Percentiles rank a stretch among this genome's conserved stretches.
phyloP scores from a whole-genome alignment of 352 stramenopile genomes.

The Pythium volutum region DNA sequence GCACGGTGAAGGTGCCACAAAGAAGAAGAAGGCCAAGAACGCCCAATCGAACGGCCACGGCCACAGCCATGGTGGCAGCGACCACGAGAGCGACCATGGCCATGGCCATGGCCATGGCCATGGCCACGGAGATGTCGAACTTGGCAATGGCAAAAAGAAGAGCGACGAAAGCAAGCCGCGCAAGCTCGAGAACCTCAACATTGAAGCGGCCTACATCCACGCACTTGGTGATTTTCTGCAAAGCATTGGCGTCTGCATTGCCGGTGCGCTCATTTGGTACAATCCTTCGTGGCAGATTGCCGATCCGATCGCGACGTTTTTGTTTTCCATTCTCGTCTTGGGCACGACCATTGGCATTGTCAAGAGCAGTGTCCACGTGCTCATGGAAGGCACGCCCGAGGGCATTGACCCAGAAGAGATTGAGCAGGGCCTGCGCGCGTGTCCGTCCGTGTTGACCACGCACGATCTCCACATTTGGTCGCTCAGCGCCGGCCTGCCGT shows the following conservation, averaged over 20 bases:
- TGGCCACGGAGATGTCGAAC: conserved; percentile 25
- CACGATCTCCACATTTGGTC: conserved; percentile 98
- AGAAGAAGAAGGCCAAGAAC: conserved; percentile 19
- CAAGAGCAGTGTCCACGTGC: conserved; percentile 86
- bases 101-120: conserved; percentile 28
- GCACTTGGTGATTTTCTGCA: conserved; percentile 97
- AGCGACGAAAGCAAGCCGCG: conserved; percentile 18
- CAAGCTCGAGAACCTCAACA: conserved; percentile 91
- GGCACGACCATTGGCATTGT: conserved; percentile 93
- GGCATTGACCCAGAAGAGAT: conserved; percentile 45
- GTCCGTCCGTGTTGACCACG: conserved; percentile 86
- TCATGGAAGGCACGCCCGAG: conserved; percentile 94
- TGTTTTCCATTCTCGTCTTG: conserved; percentile 96
- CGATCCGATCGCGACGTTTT: conserved; percentile 96
- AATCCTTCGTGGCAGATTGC: conserved; percentile 93
- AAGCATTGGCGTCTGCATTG: conserved; percentile 95
- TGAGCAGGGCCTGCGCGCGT: conserved; percentile 55
- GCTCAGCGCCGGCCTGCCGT: conserved; percentile 88
- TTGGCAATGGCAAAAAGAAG: conserved; percentile 19
- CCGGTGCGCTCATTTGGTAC: conserved; percentile 96
- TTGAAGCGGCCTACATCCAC: conserved; percentile 97
- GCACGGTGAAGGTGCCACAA: conserved; percentile 21
- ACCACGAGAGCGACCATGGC: conserved; percentile 36
- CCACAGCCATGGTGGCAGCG: conserved; percentile 30
- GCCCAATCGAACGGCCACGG: conserved; percentile 37